Conservation (phyloP, 2,329 filamentous ascomycete species). For the Ophiocordyceps camponoti-saundersi region DNA sequence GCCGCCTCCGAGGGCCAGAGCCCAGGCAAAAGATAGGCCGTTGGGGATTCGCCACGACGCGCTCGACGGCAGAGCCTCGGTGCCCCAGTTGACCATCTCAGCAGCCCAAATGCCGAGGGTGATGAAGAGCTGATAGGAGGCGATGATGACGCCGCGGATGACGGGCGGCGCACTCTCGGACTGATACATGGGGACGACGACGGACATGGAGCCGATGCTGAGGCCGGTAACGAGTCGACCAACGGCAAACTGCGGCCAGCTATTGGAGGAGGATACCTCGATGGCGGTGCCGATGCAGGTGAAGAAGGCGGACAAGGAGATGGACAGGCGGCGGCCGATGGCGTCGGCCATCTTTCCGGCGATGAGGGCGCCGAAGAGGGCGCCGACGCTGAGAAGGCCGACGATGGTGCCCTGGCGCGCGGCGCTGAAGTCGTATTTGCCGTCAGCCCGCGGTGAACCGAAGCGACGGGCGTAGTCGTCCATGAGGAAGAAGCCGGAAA, state of each 20-base stretch:
- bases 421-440: slow-evolving; percentile 32
- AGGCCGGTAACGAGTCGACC: slow-evolving; percentile 50
- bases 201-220: slow-evolving; percentile 46
- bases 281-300: slow-evolving; percentile 48
- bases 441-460: slow-evolving; percentile 21
- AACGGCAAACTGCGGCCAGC: slow-evolving; percentile 48
- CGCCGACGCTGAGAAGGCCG: slow-evolving; percentile 43
- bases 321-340: slow-evolving; percentile 43
- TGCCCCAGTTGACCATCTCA: slow-evolving; percentile 45
- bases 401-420: slow-evolving; percentile 44
- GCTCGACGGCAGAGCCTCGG: slow-evolving; percentile 24
- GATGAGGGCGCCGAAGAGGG: slow-evolving; percentile 37
- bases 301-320: slow-evolving; percentile 44
- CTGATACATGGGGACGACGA: slow-evolving; percentile 52
- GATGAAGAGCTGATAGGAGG: slow-evolving; percentile 52
- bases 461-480: slow-evolving; percentile 37
- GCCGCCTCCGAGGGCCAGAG: slow-evolving; percentile 29
- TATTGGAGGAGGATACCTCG: slow-evolving; percentile 35
- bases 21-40: slow-evolving; percentile 37
- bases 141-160: slow-evolving; percentile 45
- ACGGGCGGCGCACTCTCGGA: slow-evolving; percentile 47
- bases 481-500: slow-evolving; percentile 46
- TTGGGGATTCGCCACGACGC: slow-evolving; percentile 47
- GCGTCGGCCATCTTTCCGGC: slow-evolving; percentile 44
- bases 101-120: slow-evolving; percentile 48